Evolutionary conservation across 352 stramenopile genomes (phyloP), one percentile per base, ranked within the genome.

Genomic region (Phytopythium kandeliae): DNA sequence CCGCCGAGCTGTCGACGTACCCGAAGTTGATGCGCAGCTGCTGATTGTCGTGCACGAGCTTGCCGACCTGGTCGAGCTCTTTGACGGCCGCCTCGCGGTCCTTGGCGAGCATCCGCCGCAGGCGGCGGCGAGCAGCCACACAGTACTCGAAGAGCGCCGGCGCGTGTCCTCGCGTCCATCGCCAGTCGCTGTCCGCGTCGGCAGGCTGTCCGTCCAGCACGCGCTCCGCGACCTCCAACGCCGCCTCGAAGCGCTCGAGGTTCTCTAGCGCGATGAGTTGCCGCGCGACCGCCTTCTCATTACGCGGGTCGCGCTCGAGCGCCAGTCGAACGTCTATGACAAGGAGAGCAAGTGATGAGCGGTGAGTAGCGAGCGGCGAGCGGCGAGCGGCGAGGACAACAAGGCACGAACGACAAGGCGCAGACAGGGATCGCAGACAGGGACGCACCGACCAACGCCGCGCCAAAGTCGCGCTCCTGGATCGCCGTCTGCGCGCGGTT

Each of bases 1-100:
- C n/a, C n/a, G n/a, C n/a, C n/a, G n/a, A n/a, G n/a, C n/a, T n/a
- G 24, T 36, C 16, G 34, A 62, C 58, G 10, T 35, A 85, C 74
- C 77, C 80, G 62, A 88, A 89, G 61, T 89, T 92, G 51, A 92
- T 78, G 16, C 80, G 70, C 2, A 92, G 64, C 55, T 88, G 75
- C 58, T 92, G 80, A 57, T 87, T 79, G 41, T 79, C 71, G 37
- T 88, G 78, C 44, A 92, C 80, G 64, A 92, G 85, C 15, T 82
- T 85, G 25, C 72, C 76, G 48, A 89, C 72, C 37, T 85, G 69
- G 38, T 72, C 57, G 21, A 68, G 51, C 38, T 92, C 75, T 26
- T 60, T 59, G 22, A 64, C 58, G 21, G 80, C 80, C 10, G 72
- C 80, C 26, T 71, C 62, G 12, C 63, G 54, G 55, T 92, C 80